Evolutionary conservation across 2,329 filamentous ascomycete genomes (phyloP), one percentile per base, ranked within the genome.

Genomic region (Arthroderma uncinatum): DNA sequence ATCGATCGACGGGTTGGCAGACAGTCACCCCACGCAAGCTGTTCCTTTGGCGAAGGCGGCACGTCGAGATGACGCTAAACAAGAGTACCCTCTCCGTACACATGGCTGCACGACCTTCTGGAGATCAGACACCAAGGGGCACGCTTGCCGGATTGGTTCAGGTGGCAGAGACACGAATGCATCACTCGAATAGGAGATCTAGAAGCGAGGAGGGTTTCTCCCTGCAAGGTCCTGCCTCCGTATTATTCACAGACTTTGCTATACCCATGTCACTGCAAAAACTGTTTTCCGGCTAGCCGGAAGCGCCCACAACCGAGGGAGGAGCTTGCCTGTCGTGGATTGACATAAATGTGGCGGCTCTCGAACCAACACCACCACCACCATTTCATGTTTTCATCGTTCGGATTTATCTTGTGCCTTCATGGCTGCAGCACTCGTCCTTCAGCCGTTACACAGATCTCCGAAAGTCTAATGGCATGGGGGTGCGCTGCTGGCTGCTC

Each of bases 21-120:
- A 23, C 47, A 50, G 47, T 16, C 33, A 19, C 28, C 33, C 47
- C 14, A 48, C 23, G 44, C 44, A 25, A 48, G 44, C 19, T 42
- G 16, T 42, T n/a, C n/a, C n/a, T n/a, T n/a, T n/a, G n/a, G n/a
- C n/a, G 12, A 3, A 30, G 7, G 47, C 47, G 14, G 23, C 7
- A 12, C 44, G 23, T 21, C 23, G 28, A n/a, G 5, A 7, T 19
- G n/a, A 25, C 23, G 47, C 25, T 33, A 16, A 1, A 12, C n/a
- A 23, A 9, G 40, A 47, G 10, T 8, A 14, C 9, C 12, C 10
- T 14, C 9, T 9, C 14, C 23, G 2, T 7, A 50, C 47, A 33
- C 47, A 50, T 50, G 47, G 47, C 47, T 33, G 47, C 47, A 50
- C 47, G 47, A 50, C 23, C 47, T 50, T 33, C 28, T 50, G 12